These are phyloP conservation scores for Teratosphaeria destructans DNA, from an alignment of 2,329 filamentous ascomycete species.

Conservation along the genomic window DNA sequence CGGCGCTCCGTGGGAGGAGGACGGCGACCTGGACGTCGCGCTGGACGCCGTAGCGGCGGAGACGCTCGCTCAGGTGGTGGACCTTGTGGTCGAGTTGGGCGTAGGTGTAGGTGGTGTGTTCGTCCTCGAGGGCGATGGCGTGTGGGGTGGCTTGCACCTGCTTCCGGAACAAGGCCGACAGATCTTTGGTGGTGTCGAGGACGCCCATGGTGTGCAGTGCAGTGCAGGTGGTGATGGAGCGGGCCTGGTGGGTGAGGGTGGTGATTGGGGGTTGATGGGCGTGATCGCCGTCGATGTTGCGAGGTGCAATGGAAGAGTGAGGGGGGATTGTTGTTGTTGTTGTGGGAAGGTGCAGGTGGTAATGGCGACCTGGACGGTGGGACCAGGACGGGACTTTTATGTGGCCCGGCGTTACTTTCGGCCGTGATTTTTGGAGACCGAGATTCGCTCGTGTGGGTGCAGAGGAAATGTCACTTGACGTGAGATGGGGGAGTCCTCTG, in stretches of 20 bases:
- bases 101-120: conserved; percentile 57
- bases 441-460: too few species aligned
- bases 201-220: conserved; percentile 42
- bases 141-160: conserved; percentile 61
- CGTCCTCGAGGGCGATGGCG: conserved; percentile 63
- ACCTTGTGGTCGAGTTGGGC: conserved; percentile 60
- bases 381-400: neutral
- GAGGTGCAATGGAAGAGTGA: neutral
- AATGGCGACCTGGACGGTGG: neutral
- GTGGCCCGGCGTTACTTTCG: neutral
- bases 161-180: conserved; percentile 58
- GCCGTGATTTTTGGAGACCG: neutral
- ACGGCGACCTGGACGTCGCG: conserved; percentile 67
- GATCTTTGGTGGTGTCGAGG: conserved; percentile 61
- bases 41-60: conserved; percentile 58
- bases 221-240: neutral
- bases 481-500: neutral
- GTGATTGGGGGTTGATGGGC: neutral
- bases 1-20: conserved; percentile 61
- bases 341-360: neutral
- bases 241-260: neutral
- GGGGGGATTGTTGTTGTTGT: neutral
- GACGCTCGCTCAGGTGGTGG: conserved; percentile 50
- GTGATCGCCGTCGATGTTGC: neutral
- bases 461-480: too few species aligned